A percentile compares a stretch with the other conserved stretches of the same genome.
Conservation (phyloP, 768 basidiomycete genomes). For the Tylopilus intermedius region DNA sequence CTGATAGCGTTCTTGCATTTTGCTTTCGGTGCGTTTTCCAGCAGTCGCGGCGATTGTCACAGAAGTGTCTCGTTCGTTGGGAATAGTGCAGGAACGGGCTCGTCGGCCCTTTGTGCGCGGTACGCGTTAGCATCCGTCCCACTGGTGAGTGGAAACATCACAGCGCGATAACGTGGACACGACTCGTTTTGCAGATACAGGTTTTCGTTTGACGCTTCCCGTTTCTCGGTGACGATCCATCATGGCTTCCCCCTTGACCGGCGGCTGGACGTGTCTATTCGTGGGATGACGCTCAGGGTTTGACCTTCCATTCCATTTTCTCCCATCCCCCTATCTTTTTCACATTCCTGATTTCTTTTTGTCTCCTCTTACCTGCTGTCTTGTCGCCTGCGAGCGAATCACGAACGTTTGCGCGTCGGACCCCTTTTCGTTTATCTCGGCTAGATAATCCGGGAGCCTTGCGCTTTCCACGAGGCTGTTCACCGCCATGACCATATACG, state of each 20-base stretch:
- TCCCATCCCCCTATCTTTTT: background rate
- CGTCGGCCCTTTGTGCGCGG: background rate
- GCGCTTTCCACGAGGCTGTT: conserved; percentile 27
- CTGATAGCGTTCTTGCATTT: background rate
- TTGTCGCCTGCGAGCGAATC: conserved; percentile 5
- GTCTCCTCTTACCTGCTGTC: too few species aligned
- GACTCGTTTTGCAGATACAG: background rate
- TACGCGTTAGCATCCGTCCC: too few species aligned
- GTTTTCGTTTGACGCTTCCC: background rate
- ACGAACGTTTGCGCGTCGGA: background rate
- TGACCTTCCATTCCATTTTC: background rate
- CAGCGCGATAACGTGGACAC: background rate
- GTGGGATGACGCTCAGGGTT: background rate
- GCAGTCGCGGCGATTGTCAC: background rate
- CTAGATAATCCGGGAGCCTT: conserved; percentile 24
- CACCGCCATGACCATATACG: conserved; percentile 14
- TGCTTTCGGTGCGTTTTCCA: too few species aligned
- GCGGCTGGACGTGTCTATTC: too few species aligned
- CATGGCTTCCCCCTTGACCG: background rate
- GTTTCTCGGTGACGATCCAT: background rate
- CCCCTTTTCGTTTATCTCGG: conserved; percentile 16
- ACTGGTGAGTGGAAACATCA: background rate
- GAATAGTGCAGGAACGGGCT: background rate
- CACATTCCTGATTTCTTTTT: background rate
- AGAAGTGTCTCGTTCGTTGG: background rate